Conservation (phyloP, 2,329 filamentous ascomycete genomes). For the Fusarium verticillioides region DNA sequence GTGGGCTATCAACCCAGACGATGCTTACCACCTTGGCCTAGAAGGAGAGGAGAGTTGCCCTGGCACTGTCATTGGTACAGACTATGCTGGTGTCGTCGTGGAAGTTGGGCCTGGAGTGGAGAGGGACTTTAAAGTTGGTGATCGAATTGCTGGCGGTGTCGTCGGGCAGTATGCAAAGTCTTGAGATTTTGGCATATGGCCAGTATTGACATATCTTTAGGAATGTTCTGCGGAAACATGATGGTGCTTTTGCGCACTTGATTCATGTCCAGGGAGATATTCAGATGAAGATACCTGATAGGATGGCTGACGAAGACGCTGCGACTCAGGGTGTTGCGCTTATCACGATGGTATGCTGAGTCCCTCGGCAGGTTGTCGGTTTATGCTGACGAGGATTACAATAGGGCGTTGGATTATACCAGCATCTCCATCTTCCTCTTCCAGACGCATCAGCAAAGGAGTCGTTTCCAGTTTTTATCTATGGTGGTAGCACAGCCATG, state of each 20-base stretch:
- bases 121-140: constrained; percentile 55
- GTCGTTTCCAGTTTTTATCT: constrained; percentile 53
- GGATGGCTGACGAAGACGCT: constrained; percentile 54
- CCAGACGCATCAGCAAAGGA: constrained; percentile 54
- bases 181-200: not conserved
- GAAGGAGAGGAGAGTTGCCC: not conserved
- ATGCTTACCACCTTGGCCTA: not conserved
- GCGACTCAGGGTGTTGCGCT: constrained; percentile 57
- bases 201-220: not conserved
- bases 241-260: constrained; percentile 56
- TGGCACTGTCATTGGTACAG: constrained; percentile 51
- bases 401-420: constrained; percentile 58
- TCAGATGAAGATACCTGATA: constrained; percentile 56
- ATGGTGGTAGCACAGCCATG: constrained; percentile 64
- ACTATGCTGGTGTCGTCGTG: constrained; percentile 59
- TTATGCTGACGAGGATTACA: rapidly evolving
- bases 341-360: constrained; percentile 44
- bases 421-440: constrained; percentile 55
- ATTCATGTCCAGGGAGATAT: constrained; percentile 53
- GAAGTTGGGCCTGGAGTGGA: constrained; percentile 55
- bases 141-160: constrained; percentile 51
- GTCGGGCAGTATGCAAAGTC: not conserved
- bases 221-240: not conserved
- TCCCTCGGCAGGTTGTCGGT: rapidly evolving
- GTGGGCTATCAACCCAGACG: constrained; percentile 6